Evolutionary conservation across 805 yeast genomes (phyloP), one percentile per base, ranked within the genome.

Genomic region (Kuraishia capsulata): DNA sequence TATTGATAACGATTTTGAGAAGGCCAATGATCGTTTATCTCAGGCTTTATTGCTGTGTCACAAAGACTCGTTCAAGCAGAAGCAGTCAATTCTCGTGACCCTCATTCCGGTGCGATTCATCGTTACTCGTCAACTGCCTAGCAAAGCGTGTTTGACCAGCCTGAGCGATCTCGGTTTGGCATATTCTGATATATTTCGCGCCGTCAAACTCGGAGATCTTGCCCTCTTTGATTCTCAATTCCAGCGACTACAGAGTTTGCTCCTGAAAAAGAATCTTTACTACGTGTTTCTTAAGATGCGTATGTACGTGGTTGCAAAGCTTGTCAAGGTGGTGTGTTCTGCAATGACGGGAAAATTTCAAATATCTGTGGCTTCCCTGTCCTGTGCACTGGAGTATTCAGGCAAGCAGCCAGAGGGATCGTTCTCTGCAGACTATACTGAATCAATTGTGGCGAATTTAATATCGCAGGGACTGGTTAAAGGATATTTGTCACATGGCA

Each of bases 401-500:
- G 41, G 46, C 21, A 34, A 44, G 31, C 49, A 55, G 44, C 41
- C 54, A 38, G 38, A 43, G 49, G 8, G 30, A 48, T 20, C 44
- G 35, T 28, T 17, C 11, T 3, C 49, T 43, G 18, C 36, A 39
- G 28, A 31, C 17, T 9, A 32, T 5, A 62, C 78, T 4, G 96
- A 88, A 56, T 78, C 90, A 42, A 57, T 71, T 9, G 45, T 86
- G 18, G 88, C 95, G 0, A 73, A 70, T 39, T 59, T 82, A 49
- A 84, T 88, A 16, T 65, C 67, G 37, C 59, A 61, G 37, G 81
- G 81, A 6, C 61, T 56, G 40, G 62, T 87, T 35, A 86, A 82
- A 56, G 96, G 96, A 0, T 88, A 88, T 55, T 56, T 88, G 13
- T 82, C 95, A 4, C 92, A 86, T 52, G 71, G 78, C 3, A 78